Base-by-base conservation (phyloP, 2,329 filamentous ascomycete species). In the Talaromyces amestolkiae region DNA sequence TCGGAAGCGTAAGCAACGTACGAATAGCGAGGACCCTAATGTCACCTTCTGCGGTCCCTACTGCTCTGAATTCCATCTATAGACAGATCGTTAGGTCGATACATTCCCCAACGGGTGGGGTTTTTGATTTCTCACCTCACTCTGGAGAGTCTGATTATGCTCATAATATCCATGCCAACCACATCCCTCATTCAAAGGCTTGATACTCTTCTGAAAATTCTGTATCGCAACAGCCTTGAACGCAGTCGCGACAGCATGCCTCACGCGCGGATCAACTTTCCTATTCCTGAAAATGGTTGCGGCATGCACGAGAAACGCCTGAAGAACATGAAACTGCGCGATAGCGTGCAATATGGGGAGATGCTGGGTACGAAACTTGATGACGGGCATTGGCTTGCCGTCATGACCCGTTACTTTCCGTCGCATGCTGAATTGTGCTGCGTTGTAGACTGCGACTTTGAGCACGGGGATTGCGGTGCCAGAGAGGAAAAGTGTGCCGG, bases 341-440 rank as follows among this genome's bases (percentile, higher is more conserved):
- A 73, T 41, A 1, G 69, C 63, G 51, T 73, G 70, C 17, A 73
- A 47, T 11, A 73, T 72, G 0, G 71, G 72, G 1, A 66, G 66
- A 13, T 74, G 71, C 45, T 74, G 71, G 1, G 72, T 73, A 10
- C 72, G 68, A 53, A 74, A 72, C 0, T 58, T 43, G 3, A 74
- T 70, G 10, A 74, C 67, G 0, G 72, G 65, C 27, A 65, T 60
- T 6, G 63, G 65, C n/a, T 65, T 60, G 13, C 66, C 41, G 13
- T 67, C 62, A 1, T 47, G 31, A 13, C 61, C 65, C 10, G 67
- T 61, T 53, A 73, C 61, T 64, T 65, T 63, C 13, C 71, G 67
- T 6, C 63, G 58, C 8, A 68, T 37, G 22, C 70, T 72, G 37
- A 69, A 72, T 59, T 67, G 69, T 0, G 69, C 67, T 9, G 68